Conservation (phyloP, 495 filamentous ascomycete genomes). For the Aspergillus panamensis region DNA sequence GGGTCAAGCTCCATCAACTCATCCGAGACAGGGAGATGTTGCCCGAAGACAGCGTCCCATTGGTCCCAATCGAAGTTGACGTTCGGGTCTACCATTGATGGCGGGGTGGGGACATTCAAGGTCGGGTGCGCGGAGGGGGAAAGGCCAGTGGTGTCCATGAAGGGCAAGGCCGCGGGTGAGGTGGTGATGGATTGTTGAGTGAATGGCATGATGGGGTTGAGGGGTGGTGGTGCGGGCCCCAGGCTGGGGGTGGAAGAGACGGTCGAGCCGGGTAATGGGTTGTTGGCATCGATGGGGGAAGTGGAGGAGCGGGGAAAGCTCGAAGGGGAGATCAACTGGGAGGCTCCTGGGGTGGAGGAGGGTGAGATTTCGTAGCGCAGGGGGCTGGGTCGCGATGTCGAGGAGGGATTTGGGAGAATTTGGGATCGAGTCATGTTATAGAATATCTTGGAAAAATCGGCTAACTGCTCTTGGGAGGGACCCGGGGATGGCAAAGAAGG, state of each 20-base stretch:
- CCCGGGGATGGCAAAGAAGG: constrained; percentile 8
- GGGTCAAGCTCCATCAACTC: constrained; percentile 47
- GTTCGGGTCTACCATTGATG: constrained; percentile 45
- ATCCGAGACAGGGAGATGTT: constrained; percentile 45
- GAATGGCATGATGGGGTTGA: constrained; percentile 10
- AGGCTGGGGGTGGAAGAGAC: not conserved
- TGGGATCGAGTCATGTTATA: constrained; percentile 41
- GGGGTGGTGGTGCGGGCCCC: not conserved
- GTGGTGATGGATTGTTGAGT: constrained; percentile 7
- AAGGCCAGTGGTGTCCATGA: constrained; percentile 22
- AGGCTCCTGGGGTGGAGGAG: constrained; percentile 12
- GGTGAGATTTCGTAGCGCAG: constrained; percentile 28
- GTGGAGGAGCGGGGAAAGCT: constrained; percentile 19
- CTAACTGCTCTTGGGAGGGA: constrained; percentile 18
- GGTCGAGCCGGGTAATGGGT: constrained; percentile 11
- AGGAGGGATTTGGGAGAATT: constrained; percentile 21
- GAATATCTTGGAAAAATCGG: constrained; percentile 39
- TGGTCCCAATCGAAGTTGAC: constrained; percentile 50
- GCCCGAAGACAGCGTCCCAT: constrained; percentile 50
- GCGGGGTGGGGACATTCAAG: constrained; percentile 34
- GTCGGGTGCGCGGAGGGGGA: constrained; percentile 23
- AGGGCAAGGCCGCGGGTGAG: constrained; percentile 11
- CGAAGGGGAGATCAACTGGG: constrained; percentile 14
- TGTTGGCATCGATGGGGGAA: constrained; percentile 21
- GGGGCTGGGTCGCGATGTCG: constrained; percentile 27